Percentiles rank a stretch among this genome's conserved stretches.
Conservation (phyloP, 2,329 filamentous ascomycete species). For the Oidium heveae region DNA sequence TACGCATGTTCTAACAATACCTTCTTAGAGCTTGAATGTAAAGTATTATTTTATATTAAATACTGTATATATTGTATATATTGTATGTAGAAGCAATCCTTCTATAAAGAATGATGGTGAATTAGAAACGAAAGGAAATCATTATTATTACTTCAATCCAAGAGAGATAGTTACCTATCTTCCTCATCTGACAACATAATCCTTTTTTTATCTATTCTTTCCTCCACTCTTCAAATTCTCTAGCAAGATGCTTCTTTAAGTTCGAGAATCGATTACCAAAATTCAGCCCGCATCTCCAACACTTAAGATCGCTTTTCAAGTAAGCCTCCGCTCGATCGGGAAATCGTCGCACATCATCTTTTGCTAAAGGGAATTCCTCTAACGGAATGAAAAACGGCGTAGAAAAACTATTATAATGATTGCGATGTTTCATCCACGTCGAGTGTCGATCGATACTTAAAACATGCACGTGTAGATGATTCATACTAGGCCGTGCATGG, state of each 20-base stretch:
- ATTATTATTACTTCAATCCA: no score
- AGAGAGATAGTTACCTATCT: no score
- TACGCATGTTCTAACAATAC: no score
- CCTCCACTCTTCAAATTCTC: slow-evolving; percentile 57
- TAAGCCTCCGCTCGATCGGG: slow-evolving; percentile 31
- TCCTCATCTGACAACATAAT: no score
- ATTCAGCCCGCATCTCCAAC: slow-evolving; percentile 58
- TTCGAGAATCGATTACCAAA: slow-evolving; percentile 52
- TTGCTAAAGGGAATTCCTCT: slow-evolving; percentile 50
- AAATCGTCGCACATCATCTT: slow-evolving; percentile 36
- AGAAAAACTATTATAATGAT: slow-evolving; percentile 82
- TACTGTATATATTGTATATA: no score
- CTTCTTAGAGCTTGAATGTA: no score
- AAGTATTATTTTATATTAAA: no score
- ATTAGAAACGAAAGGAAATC: no score
- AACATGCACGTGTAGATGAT: slow-evolving; percentile 74
- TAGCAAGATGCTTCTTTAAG: slow-evolving; percentile 49
- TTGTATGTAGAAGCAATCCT: no score
- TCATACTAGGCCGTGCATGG: slow-evolving; percentile 79
- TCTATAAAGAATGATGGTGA: no score
- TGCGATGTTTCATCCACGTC: slow-evolving; percentile 45
- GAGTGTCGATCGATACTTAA: slow-evolving; percentile 58
- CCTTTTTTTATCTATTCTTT: slow-evolving; percentile 17
- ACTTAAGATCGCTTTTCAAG: slow-evolving; percentile 39
- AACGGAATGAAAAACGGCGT: slow-evolving; percentile 63